phyloP scores from a whole-genome alignment of 2,329 filamentous ascomycete species.

The Botryotinia narcissicola region DNA sequence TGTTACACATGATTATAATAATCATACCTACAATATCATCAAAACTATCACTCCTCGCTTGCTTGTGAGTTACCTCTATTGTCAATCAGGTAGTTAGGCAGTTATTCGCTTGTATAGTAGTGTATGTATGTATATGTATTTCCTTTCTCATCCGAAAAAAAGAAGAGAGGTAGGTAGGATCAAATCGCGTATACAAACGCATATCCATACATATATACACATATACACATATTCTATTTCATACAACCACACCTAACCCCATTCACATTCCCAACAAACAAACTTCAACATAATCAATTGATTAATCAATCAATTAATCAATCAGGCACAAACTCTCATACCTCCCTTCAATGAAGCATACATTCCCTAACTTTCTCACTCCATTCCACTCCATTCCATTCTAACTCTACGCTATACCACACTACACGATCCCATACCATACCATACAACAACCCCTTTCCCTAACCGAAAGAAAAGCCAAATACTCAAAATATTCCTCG shows the following conservation, averaged over 20 bases:
- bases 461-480: background rate
- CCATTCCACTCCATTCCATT: background rate
- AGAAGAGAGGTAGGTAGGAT: background rate
- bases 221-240: background rate
- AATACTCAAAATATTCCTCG: background rate
- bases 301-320: too few relatives aligned
- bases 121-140: background rate
- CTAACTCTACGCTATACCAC: too few relatives aligned
- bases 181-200: background rate
- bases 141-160: too few relatives aligned
- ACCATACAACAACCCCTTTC: background rate
- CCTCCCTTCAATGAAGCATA: background rate
- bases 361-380: background rate
- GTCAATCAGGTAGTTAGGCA: background rate
- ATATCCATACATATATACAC: background rate
- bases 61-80: rapidly evolving
- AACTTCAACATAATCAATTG: background rate
- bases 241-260: background rate
- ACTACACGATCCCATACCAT: background rate
- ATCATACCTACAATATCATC: background rate
- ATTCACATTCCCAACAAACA: background rate
- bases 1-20: background rate
- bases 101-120: background rate
- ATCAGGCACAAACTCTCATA: background rate
- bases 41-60: too few relatives aligned